Evolutionary conservation across 75 land plant genomes (phyloP).

Genomic region (Isoetes taiwanensis): DNA sequence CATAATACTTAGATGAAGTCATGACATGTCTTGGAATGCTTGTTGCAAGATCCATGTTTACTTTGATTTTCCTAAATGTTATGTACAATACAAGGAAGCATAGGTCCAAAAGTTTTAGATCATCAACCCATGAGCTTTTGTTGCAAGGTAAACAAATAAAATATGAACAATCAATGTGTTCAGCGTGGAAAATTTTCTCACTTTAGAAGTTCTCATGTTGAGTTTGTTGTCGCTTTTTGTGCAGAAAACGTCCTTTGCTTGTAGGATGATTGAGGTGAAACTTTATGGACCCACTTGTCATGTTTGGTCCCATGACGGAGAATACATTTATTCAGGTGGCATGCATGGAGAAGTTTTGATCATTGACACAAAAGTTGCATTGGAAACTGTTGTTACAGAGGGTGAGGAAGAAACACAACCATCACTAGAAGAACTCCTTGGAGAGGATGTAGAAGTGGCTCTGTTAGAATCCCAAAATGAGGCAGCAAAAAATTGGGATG

Average conservation of each 20-base stretch:
- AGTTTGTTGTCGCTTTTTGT: not conserved
- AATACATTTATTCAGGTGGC: conserved; percentile 12
- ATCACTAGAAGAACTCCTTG: not conserved
- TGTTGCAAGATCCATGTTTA: too few species aligned
- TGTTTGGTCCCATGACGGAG: conserved; percentile 15
- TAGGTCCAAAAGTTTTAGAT: not conserved
- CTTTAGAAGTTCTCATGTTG: too few species aligned
- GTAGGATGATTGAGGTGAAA: not conserved
- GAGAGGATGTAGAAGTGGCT: not conserved
- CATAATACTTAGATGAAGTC: too few species aligned
- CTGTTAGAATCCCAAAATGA: not conserved
- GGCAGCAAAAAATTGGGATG: not conserved
- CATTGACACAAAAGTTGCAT: conserved; percentile 3
- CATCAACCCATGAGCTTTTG: too few species aligned
- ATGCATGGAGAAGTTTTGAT: conserved; percentile 13
- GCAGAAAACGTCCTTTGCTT: conserved; percentile 12
- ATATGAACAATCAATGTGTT: too few species aligned
- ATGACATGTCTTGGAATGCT: too few species aligned
- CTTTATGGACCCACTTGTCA: conserved; percentile 18
- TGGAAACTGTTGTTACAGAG: not conserved
- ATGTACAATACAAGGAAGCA: not conserved
- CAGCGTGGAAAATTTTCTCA: too few species aligned
- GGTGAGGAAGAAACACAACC: not conserved
- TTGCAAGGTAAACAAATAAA: too few species aligned
- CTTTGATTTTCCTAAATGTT: too few species aligned